phyloP scores from a whole-genome alignment of 2,329 filamentous ascomycete genomes.

The Nemania abortiva region DNA sequence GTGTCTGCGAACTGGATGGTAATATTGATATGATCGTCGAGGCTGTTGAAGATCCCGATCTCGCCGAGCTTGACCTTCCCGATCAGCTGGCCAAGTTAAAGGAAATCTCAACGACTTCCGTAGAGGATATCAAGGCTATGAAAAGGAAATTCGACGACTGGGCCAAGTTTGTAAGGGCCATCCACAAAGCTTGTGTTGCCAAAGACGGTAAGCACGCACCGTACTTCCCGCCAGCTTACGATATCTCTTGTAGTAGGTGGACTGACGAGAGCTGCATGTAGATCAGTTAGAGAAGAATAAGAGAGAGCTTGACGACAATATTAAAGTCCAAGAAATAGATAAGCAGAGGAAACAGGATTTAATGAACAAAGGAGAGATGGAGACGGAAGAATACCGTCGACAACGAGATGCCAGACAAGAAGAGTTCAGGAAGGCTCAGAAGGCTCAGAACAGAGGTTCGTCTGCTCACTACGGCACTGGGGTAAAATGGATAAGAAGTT shows the following conservation, averaged over 20 bases:
- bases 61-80: conserved; percentile 19
- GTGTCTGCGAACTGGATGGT: conserved; percentile 9
- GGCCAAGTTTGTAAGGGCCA: conserved; percentile 18
- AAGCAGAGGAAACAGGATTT: too few species aligned
- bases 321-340: too few species aligned
- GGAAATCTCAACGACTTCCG: conserved; percentile 2
- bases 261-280: neutral
- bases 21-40: conserved; percentile 23
- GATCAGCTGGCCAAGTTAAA: conserved; percentile 14
- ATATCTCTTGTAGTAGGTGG: too few species aligned
- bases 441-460: too few species aligned
- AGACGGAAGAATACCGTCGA: too few species aligned
- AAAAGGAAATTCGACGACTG: conserved; percentile 9
- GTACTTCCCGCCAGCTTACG: too few species aligned
- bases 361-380: too few species aligned
- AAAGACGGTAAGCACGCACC: conserved; percentile 16
- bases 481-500: too few species aligned
- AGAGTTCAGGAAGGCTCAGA: too few species aligned
- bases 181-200: conserved; percentile 21
- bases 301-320: too few species aligned
- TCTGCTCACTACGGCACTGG: too few species aligned
- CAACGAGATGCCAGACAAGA: too few species aligned
- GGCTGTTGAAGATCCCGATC: conserved; percentile 22
- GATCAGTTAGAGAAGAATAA: neutral
- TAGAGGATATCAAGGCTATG: conserved; percentile 17